Percentiles rank a stretch among this genome's conserved stretches.
phyloP scores from a whole-genome alignment of 1,139 yeast species.

The Taiozyma onychis region DNA sequence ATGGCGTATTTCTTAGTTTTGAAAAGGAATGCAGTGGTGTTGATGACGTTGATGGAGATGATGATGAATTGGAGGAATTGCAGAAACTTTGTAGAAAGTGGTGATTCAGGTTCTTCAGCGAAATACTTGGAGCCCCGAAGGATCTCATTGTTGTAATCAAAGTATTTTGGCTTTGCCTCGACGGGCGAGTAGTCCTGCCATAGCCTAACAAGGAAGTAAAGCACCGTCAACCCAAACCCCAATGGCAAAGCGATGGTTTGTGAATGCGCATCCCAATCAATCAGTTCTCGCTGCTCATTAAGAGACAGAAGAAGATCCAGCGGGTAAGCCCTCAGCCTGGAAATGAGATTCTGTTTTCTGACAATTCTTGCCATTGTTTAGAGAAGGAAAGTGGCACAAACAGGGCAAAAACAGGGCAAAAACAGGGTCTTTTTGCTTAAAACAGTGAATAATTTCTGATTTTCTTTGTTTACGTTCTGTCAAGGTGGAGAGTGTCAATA shows the following conservation, averaged over 20 bases:
- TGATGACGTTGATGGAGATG: constrained; percentile 14
- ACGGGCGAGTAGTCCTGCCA: constrained; percentile 28
- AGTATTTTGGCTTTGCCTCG: constrained; percentile 20
- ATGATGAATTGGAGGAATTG: constrained; percentile 9
- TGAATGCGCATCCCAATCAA: constrained; percentile 62
- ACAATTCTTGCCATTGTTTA: constrained; percentile 7
- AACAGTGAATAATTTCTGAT: no score
- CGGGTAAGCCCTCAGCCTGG: constrained; percentile 45
- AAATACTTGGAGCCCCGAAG: constrained; percentile 26
- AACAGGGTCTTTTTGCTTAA: no score
- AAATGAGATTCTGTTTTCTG: constrained; percentile 21
- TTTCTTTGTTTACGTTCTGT: neutral
- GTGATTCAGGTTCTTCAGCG: constrained; percentile 9
- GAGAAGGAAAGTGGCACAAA: neutral
- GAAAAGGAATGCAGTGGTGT: constrained; percentile 16
- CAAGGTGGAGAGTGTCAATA: neutral
- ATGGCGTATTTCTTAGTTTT: constrained; percentile 19
- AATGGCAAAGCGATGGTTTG: constrained; percentile 40
- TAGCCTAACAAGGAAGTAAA: constrained; percentile 27
- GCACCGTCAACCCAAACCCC: constrained; percentile 35
- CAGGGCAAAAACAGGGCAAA: no score
- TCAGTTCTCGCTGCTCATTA: constrained; percentile 47
- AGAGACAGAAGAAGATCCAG: constrained; percentile 47
- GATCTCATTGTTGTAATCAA: constrained; percentile 22
- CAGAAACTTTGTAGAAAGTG: constrained; percentile 6